Base-by-base conservation (phyloP, 345 rosid species). In the Hypericum perforatum region DNA sequence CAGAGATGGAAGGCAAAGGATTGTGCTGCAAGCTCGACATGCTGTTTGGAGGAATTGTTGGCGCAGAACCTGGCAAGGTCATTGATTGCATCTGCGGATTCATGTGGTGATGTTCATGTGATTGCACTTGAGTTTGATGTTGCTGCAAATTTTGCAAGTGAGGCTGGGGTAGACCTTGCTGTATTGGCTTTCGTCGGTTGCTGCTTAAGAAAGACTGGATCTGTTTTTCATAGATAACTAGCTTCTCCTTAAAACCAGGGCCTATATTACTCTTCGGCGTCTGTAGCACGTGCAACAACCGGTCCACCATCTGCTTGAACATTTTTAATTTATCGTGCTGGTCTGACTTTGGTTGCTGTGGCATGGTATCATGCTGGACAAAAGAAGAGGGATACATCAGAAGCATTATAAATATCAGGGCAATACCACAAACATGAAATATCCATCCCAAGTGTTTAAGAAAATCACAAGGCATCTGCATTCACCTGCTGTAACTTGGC, bases 171-270 rank as follows among this genome's bases (percentile, higher is more conserved):
- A 76, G 97, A 49, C 82, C 94, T 77, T 62, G 92, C 68, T 71
- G 95, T 64, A 74, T 39, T 11, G 71, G 51, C 77, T 68, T 78
- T 60, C 81, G 80, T 70, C 83, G 78, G 64, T 72, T 71, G 55
- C 79, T 53, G 58, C 49, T 70, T 61, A 83, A 52, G 52, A 82
- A 76, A 68, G 68, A 45, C 53, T 77, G 42, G 42, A 92, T 92
- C 76, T 78, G 94, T 74, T 72, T 83, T 83, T 88, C 97, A 70
- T 81, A 92, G 7, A 45, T 36, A 62, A 58, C 64, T 71, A 85
- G 58, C 80, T 83, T 92, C 37, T 92, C 96, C 76, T 77, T 85
- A 53, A 61, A 70, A 58, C 16, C 7, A 60, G 74, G 81, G 46
- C 10, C 1, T 38, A 92, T 64, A 16, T 55, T 82, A 50, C 22